phyloP scores from a whole-genome alignment of 2,329 filamentous ascomycete species.

The Cladosporium sphaerospermum region DNA sequence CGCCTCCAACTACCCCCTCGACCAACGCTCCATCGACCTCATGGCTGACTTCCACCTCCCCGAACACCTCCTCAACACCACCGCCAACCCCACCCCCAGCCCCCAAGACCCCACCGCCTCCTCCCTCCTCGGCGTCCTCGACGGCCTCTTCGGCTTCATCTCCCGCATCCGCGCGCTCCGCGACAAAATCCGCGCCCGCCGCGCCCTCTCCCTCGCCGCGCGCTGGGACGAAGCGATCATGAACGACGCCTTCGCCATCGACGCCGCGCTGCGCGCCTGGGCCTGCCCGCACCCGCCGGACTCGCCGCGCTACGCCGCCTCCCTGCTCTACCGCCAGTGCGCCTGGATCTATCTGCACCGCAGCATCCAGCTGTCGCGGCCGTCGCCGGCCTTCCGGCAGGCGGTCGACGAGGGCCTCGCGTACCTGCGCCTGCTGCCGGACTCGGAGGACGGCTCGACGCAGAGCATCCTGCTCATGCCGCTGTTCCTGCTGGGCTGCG shows the following conservation, averaged over 20 bases:
- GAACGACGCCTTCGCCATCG: slow-evolving; percentile 68
- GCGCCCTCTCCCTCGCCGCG: slow-evolving; percentile 56
- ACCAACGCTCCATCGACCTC: slow-evolving; percentile 43
- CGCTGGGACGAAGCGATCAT: slow-evolving; percentile 67
- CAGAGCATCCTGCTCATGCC: slow-evolving; percentile 57
- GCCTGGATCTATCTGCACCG: slow-evolving; percentile 60
- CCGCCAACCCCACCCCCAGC: slow-evolving; percentile 37
- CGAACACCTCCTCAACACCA: slow-evolving; percentile 40
- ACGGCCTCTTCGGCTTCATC: slow-evolving; percentile 73
- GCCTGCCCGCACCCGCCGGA: slow-evolving; percentile 51
- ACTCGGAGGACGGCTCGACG: slow-evolving; percentile 34
- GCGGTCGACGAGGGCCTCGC: slow-evolving; percentile 54
- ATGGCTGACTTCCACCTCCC: slow-evolving; percentile 50
- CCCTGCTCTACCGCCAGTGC: slow-evolving; percentile 56
- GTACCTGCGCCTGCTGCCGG: slow-evolving; percentile 50
- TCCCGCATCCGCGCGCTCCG: slow-evolving; percentile 72
- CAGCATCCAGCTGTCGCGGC: slow-evolving; percentile 50
- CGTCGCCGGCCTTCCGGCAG: slow-evolving; percentile 48
- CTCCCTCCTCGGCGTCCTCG: slow-evolving; percentile 70
- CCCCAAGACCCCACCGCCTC: slow-evolving; percentile 32
- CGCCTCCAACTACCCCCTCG: slow-evolving; percentile 38
- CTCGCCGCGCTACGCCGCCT: slow-evolving; percentile 49
- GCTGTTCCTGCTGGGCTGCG: slow-evolving; percentile 55
- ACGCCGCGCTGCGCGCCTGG: slow-evolving; percentile 69
- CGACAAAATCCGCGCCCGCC: slow-evolving; percentile 64